A percentile compares a stretch with the other conserved stretches of the same genome.
These are phyloP conservation scores for Yamadazyma oceani DNA, from an alignment of 1,139 yeast species.

Conservation along the genomic window DNA sequence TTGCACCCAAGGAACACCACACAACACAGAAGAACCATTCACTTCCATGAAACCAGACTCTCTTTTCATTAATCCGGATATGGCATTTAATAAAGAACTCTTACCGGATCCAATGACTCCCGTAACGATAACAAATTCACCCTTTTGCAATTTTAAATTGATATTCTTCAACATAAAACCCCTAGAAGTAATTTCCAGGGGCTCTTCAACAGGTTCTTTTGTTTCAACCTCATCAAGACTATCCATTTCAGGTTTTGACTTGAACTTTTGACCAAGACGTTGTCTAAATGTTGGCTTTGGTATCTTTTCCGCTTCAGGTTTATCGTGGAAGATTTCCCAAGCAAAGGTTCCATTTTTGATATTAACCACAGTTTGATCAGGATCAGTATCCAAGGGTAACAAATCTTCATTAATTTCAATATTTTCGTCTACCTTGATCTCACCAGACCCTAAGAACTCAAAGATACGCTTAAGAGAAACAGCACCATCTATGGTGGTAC, in stretches of 20 bases:
- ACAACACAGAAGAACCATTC: constrained; percentile 40
- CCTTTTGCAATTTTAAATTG: constrained; percentile 42
- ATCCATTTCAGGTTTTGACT: constrained; percentile 5
- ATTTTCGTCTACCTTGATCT: constrained; percentile 28
- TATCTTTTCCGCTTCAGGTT: constrained; percentile 14
- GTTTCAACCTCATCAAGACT: constrained; percentile 6
- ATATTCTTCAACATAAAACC: constrained; percentile 25
- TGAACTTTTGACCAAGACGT: too few relatives aligned
- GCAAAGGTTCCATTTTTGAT: constrained; percentile 29
- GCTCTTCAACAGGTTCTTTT: constrained; percentile 1
- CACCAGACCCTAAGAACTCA: constrained; percentile 42
- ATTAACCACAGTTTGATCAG: constrained; percentile 10
- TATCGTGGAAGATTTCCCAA: constrained; percentile 41
- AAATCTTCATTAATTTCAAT: too few relatives aligned
- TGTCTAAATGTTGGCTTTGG: too few relatives aligned
- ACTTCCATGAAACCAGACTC: constrained; percentile 36
- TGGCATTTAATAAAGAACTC: constrained; percentile 55
- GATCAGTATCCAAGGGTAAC: not conserved
- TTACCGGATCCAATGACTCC: constrained; percentile 76
- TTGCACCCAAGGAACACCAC: constrained; percentile 53
- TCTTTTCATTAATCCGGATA: constrained; percentile 54
- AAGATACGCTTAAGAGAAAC: constrained; percentile 63
- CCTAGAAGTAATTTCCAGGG: constrained; percentile 9
- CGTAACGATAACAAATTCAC: constrained; percentile 65
- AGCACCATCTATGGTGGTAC: constrained; percentile 47